Percentiles rank a stretch among this genome's conserved stretches.
These are phyloP conservation scores for Hygrophoropsis aurantiaca DNA, from an alignment of 768 basidiomycete genomes.

Conservation along the genomic window DNA sequence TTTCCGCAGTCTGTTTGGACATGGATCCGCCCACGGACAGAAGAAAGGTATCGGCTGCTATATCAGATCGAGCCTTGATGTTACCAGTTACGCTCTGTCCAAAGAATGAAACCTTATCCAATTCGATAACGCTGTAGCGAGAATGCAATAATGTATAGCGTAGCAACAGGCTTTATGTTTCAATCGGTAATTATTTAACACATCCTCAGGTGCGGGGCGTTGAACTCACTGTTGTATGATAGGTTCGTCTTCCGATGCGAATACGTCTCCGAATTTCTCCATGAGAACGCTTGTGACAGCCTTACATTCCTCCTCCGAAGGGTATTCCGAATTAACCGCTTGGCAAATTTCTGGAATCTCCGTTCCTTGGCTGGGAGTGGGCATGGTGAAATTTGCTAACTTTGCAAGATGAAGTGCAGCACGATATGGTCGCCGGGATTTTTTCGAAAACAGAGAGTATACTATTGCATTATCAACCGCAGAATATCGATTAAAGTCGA, in stretches of 20 bases:
- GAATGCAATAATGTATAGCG: constrained; percentile 13
- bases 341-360: not conserved
- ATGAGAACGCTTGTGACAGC: not conserved
- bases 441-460: not conserved
- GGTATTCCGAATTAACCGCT: not conserved
- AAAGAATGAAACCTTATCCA: constrained; percentile 13
- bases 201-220: not conserved
- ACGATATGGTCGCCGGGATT: not conserved
- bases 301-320: not conserved
- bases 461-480: not conserved
- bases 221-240: not conserved
- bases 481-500: not conserved
- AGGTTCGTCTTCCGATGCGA: not conserved
- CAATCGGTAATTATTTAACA: too few species aligned
- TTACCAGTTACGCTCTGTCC: constrained; percentile 7
- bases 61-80: constrained; percentile 7
- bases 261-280: not conserved
- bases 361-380: not conserved
- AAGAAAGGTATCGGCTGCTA: constrained; percentile 7
- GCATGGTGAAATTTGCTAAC: not conserved
- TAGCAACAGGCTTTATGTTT: not conserved
- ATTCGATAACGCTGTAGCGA: constrained; percentile 4
- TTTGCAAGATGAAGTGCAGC: not conserved
- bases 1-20: not conserved
- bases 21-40: constrained; percentile 11